Evolutionary conservation across 441 rosid species (phyloP), one percentile per base, ranked within the genome.

Genomic region (Codiaeum variegatum): DNA sequence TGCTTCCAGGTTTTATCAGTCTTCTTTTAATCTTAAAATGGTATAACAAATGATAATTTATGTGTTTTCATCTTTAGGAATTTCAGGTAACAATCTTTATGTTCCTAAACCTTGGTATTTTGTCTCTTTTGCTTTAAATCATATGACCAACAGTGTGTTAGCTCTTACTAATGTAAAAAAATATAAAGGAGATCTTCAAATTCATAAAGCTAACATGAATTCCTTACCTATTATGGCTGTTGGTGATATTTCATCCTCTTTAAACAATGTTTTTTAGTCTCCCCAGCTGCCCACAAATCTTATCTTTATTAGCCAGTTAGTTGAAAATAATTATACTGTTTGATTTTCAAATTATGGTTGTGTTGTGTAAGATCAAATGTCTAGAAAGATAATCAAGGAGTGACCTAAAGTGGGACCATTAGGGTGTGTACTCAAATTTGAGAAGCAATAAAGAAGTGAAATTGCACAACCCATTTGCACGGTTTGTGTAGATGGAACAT

Each of bases 121-220:
- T 3, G 9, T 6, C 8, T 36, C 10, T 36, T 7, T 7, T 36
- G 36, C 40, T 0, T 36, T 7, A 13, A 13, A 46, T 0, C 10
- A 7, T 10, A 36, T 36, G 40, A 36, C 10, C 40, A 36, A 7
- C 10, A 7, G 0, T 36, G 40, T 36, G 40, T 36, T 2, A 7
- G 9, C 19, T 0, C 51, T 46, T 46, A 46, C 3, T 46, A 46
- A 46, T 46, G 51, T 46, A 0, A 16, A 46, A 46, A 46, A 46
- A 46, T 46, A 46, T 46, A 36, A 36, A 36, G 40, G 10, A 31
- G 15, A 52, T 23, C 65, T 59, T 59, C 15, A 26, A 1, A 71
- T 71, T 59, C 67, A 59, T 9, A 70, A 26, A 8, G 11, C 36
- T 5, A 31, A 69, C 55, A 63, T 32, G 10, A 69, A 55, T 69